phyloP scores from a whole-genome alignment of 164 flowering plant genomes.

The Berberis thunbergii region DNA sequence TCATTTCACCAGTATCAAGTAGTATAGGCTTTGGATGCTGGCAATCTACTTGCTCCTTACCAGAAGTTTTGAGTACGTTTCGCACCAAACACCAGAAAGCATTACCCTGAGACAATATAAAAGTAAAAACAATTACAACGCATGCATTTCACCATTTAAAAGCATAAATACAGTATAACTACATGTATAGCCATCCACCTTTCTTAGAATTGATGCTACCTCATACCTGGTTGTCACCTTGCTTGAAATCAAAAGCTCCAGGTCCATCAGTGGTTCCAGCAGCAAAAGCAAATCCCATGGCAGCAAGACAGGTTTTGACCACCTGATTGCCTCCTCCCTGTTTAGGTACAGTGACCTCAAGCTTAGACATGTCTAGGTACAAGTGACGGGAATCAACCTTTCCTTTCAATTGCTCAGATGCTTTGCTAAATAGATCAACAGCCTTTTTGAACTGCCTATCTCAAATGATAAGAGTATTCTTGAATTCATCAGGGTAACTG shows the following conservation, averaged over 20 bases:
- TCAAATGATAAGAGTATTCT: constrained; percentile 88
- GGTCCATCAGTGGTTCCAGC: constrained; percentile 99
- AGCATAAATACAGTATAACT: neutral
- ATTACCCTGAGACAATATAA: constrained; percentile 61
- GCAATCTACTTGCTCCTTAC: constrained; percentile 64
- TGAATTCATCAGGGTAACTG: constrained; percentile 95
- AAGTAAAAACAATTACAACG: neutral
- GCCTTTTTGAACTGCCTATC: constrained; percentile 86
- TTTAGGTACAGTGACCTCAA: constrained; percentile 59
- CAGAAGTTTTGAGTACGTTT: constrained; percentile 60
- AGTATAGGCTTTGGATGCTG: constrained; percentile 91
- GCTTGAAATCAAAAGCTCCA: constrained; percentile 97
- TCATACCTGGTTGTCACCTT: constrained; percentile 79
- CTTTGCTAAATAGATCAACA: constrained; percentile 60
- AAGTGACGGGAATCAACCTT: constrained; percentile 76
- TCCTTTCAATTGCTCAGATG: constrained; percentile 73
- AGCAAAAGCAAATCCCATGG: constrained; percentile 98
- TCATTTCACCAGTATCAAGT: constrained; percentile 99
- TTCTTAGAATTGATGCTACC: neutral
- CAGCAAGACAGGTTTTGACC: constrained; percentile 92
- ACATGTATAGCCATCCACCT: neutral
- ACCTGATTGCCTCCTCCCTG: constrained; percentile 46
- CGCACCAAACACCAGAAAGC: constrained; percentile 88
- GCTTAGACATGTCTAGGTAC: constrained; percentile 74
- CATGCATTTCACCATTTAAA: constrained; percentile 2